Conservation (phyloP, 2,329 filamentous ascomycete species). For the Dendryphion nanum region DNA sequence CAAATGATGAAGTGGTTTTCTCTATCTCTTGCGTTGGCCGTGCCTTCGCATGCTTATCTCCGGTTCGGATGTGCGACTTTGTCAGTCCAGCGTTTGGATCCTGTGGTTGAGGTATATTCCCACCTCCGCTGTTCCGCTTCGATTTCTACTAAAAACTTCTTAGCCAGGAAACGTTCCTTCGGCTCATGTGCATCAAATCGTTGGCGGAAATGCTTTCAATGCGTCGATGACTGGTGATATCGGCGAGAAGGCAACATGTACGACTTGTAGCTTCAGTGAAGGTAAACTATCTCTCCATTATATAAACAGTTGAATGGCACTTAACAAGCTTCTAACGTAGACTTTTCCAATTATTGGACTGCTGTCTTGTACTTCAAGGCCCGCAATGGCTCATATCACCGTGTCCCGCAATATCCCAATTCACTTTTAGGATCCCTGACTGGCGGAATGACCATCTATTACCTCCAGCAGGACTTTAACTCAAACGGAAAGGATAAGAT, state of each 20-base stretch:
- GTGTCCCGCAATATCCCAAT: conserved; percentile 24
- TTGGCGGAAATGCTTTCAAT: conserved; percentile 18
- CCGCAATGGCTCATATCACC: conserved; percentile 27
- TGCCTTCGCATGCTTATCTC: conserved; percentile 11
- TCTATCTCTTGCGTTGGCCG: conserved; percentile 7
- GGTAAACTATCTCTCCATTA: too few relatives aligned
- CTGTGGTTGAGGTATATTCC: conserved; percentile 9
- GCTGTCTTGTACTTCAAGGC: conserved; percentile 30
- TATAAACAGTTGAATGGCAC: too few relatives aligned
- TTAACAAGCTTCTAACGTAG: too few relatives aligned
- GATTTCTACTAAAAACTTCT: background rate
- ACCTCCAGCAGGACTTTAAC: conserved; percentile 36
- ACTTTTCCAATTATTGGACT: conserved; percentile 30
- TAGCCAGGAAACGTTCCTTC: conserved; percentile 12
- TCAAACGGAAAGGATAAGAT: conserved; percentile 25
- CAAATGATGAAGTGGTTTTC: conserved; percentile 16
- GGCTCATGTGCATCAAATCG: conserved; percentile 14
- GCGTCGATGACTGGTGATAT: conserved; percentile 19
- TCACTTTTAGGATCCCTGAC: conserved; percentile 23
- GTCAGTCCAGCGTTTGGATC: conserved; percentile 14
- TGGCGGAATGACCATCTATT: conserved; percentile 34
- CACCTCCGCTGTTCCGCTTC: background rate
- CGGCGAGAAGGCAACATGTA: conserved; percentile 21
- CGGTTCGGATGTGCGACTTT: conserved; percentile 15
- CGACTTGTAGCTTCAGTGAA: conserved; percentile 23